Base-by-base conservation (phyloP, 1,284 basidiomycete species). In the Macrocybe sp. region DNA sequence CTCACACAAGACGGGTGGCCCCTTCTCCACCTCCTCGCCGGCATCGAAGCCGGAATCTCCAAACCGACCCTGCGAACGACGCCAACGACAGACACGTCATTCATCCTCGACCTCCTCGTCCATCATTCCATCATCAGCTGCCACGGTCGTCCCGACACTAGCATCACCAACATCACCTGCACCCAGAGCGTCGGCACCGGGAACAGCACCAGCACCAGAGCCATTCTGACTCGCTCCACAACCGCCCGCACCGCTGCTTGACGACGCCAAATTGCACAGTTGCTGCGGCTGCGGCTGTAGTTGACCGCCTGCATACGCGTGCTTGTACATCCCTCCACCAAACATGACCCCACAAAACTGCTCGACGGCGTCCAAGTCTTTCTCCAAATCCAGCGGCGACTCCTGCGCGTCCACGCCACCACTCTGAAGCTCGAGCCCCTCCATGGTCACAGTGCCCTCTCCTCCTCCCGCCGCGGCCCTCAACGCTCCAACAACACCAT, bases 351-450 rank as follows among this genome's bases (percentile, higher is more conserved):
- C 38, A 48, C 11, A 16, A 32, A 16, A 29, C 10, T 31, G 16
- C 52, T 69, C 69, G 29, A 69, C 58, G 10, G 62, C 65, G 56
- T 73, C 71, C 54, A 73, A 55, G 59, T 73, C 70, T 46, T 55
- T 62, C 42, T 70, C 69, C 53, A 73, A 53, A 58, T 72, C 74
- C 47, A 75, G 53, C 52, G 76, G 73, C 32, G 70, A 54, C n/a
- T 62, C 61, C 28, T 66, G 68, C 7, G 61, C 66, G 11, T 57
- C 58, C 16, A 59, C 61, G 12, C 37, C 29, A 10, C 35, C 22
- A 31, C 40, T 37, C n/a, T 37, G n/a, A 14, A 37, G 12, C n/a
- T 33, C 32, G n/a, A 12, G 22, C n/a, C 29, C 30, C 43, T 45
- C 35, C 35, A 37, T 4, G 35, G 11, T 37, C 12, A 48, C 55